Base-by-base conservation (phyloP, 345 rosid species). In the Microcos paniculata region DNA sequence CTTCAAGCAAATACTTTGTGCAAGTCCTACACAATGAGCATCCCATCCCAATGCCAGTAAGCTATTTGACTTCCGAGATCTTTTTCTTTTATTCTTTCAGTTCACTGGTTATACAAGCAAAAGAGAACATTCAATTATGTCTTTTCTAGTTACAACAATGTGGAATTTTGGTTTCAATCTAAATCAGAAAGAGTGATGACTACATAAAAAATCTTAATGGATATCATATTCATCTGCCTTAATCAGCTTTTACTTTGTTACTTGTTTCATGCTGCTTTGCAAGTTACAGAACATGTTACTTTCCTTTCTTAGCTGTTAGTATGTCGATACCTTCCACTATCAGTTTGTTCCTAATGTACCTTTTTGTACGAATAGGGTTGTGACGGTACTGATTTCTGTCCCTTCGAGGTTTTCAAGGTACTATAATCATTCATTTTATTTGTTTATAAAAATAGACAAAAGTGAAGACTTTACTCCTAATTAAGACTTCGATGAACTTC, bases 381-480 rank as follows among this genome's bases (percentile, higher is more conserved):
- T 75, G 79, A 77, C 12, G 82, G 87, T 77, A 80, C 89, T 61
- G 93, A 88, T 76, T 79, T 89, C 46, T 96, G 98, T 71, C 88
- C 96, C 38, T 90, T 93, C 65, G 91, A 89, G 79, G 91, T 81
- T 83, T 96, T 96, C 70, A 90, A 93, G 99, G 99, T 93, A 84
- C 61, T 7, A 8, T 58, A 31, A 19, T 6, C 35, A 24, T 55
- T 56, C 65, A 35, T n/a, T n/a, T 42, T 38, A 2, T 49, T 24
- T 45, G 28, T 66, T 72, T 57, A 14, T 8, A 48, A 21, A 9
- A 48, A 10, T 38, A 52, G n/a, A n/a, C n/a, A n/a, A 31, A 19
- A n/a, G 56, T 65, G 30, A 51, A 31, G 42, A 78, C 40, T 49
- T 52, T 16, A 56, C 55, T 61, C 42, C 66, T 59, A 28, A 77